Percentiles rank a stretch among this genome's conserved stretches.
These are phyloP conservation scores for Pseudozyma thailandica DNA, from an alignment of 1,284 basidiomycete species.

Conservation along the genomic window DNA sequence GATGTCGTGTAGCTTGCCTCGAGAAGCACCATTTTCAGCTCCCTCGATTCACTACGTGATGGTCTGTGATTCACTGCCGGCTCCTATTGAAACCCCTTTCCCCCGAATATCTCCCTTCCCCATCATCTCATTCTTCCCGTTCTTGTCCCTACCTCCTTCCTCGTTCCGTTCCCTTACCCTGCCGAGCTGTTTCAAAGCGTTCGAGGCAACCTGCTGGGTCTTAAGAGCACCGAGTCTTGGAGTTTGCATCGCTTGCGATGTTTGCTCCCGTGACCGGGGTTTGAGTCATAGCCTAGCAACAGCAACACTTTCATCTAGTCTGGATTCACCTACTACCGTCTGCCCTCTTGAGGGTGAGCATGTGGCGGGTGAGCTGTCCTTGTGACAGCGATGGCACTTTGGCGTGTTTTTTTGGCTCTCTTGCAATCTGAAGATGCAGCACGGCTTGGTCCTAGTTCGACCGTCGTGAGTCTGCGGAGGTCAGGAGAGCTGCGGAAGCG, in stretches of 20 bases:
- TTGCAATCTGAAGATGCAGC: conserved; percentile 40
- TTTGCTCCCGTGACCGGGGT: conserved; percentile 51
- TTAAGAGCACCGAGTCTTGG: conserved; percentile 58
- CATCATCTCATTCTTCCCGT: neutral
- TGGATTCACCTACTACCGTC: conserved; percentile 20
- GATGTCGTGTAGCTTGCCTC: conserved; percentile 53
- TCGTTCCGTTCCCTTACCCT: neutral
- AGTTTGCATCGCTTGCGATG: conserved; percentile 12
- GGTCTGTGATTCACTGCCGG: conserved; percentile 20
- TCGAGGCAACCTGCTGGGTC: conserved; percentile 39
- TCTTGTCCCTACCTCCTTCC: conserved; percentile 1
- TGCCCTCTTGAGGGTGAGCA: neutral
- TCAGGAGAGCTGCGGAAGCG: conserved; percentile 19
- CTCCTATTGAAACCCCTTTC: neutral
- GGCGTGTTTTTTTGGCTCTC: conserved; percentile 19
- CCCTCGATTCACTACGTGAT: conserved; percentile 6
- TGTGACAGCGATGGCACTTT: conserved; percentile 21
- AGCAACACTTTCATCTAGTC: conserved; percentile 41
- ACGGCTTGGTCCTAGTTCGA: conserved; percentile 13
- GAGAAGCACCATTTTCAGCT: conserved; percentile 7
- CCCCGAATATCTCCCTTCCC: neutral
- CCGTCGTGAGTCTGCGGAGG: conserved; percentile 39
- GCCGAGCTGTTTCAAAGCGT: neutral
- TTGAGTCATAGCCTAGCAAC: conserved; percentile 58
- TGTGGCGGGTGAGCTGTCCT: conserved; percentile 2